These are phyloP conservation scores for Botryotinia globosa DNA, from an alignment of 2,329 filamentous ascomycete species.

Conservation along the genomic window DNA sequence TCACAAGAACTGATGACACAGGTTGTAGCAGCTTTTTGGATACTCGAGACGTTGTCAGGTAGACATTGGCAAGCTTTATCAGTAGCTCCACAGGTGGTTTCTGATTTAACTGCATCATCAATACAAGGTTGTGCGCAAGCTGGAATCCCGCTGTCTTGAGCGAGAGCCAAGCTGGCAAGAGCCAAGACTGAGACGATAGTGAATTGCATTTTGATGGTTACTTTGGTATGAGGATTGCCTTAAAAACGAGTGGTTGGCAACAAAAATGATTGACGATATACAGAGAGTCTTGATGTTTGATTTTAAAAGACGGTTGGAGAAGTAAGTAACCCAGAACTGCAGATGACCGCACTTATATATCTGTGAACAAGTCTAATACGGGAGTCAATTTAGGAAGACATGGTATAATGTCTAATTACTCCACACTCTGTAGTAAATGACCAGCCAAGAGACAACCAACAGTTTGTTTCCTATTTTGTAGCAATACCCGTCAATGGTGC, in stretches of 20 bases:
- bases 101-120: not conserved
- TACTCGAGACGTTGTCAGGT: constrained; percentile 4
- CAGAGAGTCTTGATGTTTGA: not conserved
- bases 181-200: constrained; percentile 16
- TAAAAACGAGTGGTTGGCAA: constrained; percentile 21
- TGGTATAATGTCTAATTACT: constrained; percentile 10
- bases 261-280: not conserved
- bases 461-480: constrained; percentile 1
- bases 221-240: constrained; percentile 13
- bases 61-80: constrained; percentile 19
- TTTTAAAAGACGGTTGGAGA: not conserved
- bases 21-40: constrained; percentile 14
- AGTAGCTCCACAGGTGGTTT: constrained; percentile 11
- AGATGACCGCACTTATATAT: constrained; percentile 14
- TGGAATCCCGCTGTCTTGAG: constrained; percentile 15
- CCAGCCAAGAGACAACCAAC: constrained; percentile 3
- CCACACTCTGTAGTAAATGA: not conserved
- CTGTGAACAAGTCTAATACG: not conserved
- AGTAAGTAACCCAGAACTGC: constrained; percentile 4
- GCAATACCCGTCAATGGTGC: constrained; percentile 4
- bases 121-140: constrained; percentile 17
- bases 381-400: constrained; percentile 2
- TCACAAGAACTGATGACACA: constrained; percentile 14
- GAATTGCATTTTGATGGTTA: constrained; percentile 15
- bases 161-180: constrained; percentile 8